Evolutionary conservation across 345 rosid species (phyloP).

Genomic region (Lepidium aucheri): DNA sequence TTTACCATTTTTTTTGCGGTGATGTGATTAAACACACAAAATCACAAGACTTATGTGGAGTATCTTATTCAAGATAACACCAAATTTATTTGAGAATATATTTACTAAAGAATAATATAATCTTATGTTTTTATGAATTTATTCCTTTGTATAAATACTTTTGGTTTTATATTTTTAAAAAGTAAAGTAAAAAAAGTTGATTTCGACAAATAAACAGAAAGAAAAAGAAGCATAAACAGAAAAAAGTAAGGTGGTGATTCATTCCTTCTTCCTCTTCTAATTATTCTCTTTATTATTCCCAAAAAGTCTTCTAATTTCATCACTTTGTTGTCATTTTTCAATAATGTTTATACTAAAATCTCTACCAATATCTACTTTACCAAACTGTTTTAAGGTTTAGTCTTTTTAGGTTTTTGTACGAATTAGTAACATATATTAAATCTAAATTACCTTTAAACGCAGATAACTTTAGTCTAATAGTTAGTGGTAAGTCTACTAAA

Average conservation of each 20-base stretch:
- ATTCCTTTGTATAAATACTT: not conserved
- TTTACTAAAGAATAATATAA: constrained; percentile 2
- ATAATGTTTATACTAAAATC: not conserved
- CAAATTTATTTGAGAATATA: constrained; percentile 20
- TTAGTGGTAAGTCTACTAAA: too few relatives aligned
- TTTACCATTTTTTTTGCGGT: constrained; percentile 16
- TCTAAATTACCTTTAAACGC: not conserved
- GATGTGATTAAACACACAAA: constrained; percentile 27
- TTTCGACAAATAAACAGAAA: constrained; percentile 16
- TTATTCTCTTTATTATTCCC: constrained; percentile 11
- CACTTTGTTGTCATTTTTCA: constrained; percentile 16
- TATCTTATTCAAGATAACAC: constrained; percentile 28
- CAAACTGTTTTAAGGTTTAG: not conserved
- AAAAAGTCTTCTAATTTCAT: not conserved
- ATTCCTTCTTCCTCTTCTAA: constrained; percentile 19
- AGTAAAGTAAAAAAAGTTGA: constrained; percentile 13
- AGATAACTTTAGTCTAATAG: too few relatives aligned
- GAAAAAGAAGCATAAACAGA: constrained; percentile 12
- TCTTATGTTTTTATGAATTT: constrained; percentile 4
- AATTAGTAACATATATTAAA: not conserved
- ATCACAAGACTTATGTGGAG: constrained; percentile 20
- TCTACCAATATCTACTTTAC: constrained; percentile 1
- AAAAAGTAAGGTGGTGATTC: constrained; percentile 8
- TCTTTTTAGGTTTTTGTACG: not conserved
- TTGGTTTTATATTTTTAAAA: not conserved